Percentiles rank a stretch among this genome's conserved stretches.
phyloP scores from a whole-genome alignment of 2,329 filamentous ascomycete species.

The Phoma sp. region DNA sequence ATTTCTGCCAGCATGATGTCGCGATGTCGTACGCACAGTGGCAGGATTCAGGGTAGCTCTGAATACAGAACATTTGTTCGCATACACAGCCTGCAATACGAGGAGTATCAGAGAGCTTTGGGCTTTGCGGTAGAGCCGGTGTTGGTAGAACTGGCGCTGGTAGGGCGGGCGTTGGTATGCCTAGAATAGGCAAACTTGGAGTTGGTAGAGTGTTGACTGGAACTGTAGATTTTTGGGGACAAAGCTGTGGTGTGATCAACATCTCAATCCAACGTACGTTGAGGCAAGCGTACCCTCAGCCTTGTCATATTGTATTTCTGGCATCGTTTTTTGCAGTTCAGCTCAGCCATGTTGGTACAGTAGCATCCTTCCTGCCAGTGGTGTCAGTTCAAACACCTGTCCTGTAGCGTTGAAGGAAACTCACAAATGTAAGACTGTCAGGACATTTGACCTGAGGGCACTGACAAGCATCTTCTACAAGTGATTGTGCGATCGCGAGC shows the following conservation, averaged over 20 bases:
- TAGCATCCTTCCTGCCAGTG: conserved; percentile 30
- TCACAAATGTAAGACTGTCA: conserved; percentile 25
- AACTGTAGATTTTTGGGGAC: neutral
- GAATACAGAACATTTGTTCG: conserved; percentile 25
- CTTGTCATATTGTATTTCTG: conserved; percentile 30
- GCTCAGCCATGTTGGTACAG: conserved; percentile 38
- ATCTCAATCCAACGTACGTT: too few relatives aligned
- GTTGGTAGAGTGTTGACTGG: neutral
- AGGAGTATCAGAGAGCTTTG: neutral
- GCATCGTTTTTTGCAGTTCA: conserved; percentile 30
- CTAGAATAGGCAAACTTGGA: neutral
- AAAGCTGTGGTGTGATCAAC: neutral
- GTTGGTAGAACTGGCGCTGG: neutral
- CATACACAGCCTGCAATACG: conserved; percentile 22
- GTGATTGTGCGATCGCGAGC: conserved; percentile 24
- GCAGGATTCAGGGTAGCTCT: conserved; percentile 37
- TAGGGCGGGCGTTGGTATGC: neutral
- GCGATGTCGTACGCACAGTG: conserved; percentile 35
- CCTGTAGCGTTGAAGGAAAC: conserved; percentile 1
- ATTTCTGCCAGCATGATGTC: conserved; percentile 35
- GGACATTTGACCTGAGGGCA: conserved; percentile 40
- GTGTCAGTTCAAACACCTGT: neutral
- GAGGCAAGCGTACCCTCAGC: conserved; percentile 13
- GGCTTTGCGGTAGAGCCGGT: neutral
- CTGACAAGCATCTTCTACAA: conserved; percentile 19